Percentiles rank a stretch among this genome's conserved stretches.
phyloP scores from a whole-genome alignment of 2,329 filamentous ascomycete genomes.

The Metarhizium rileyi region DNA sequence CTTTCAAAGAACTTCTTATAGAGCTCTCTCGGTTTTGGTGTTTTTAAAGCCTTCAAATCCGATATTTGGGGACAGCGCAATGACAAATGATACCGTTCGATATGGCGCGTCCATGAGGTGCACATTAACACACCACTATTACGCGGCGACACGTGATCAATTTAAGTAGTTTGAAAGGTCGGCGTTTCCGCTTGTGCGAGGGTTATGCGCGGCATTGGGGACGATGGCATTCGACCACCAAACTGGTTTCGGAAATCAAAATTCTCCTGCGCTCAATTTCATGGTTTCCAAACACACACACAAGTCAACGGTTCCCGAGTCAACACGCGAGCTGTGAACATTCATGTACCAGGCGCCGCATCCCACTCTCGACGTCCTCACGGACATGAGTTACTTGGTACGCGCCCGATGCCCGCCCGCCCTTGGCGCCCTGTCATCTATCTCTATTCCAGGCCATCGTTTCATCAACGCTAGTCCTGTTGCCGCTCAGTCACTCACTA shows the following conservation, averaged over 20 bases:
- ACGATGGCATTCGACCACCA: background rate
- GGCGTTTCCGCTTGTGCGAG: background rate
- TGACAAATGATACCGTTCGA: background rate
- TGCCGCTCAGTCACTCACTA: background rate
- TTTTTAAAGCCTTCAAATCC: background rate
- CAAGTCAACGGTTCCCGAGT: no score
- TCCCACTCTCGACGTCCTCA: no score
- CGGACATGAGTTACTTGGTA: background rate
- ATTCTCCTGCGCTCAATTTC: background rate
- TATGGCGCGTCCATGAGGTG: background rate
- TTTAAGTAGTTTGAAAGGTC: background rate
- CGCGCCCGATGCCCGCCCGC: background rate
- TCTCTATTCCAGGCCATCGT: background rate
- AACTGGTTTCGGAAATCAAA: background rate
- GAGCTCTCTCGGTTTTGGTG: no score
- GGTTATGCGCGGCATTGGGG: background rate
- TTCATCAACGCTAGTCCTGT: background rate
- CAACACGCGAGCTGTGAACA: no score
- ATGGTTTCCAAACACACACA: no score
- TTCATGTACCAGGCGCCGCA: no score
- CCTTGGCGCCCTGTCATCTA: background rate
- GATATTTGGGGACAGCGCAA: background rate
- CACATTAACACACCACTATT: background rate
- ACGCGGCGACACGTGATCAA: slow-evolving; percentile 5
- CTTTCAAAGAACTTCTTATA: background rate